These are phyloP conservation scores for Clitoria ternatea DNA, from an alignment of 306 rosid species.

Conservation along the genomic window DNA sequence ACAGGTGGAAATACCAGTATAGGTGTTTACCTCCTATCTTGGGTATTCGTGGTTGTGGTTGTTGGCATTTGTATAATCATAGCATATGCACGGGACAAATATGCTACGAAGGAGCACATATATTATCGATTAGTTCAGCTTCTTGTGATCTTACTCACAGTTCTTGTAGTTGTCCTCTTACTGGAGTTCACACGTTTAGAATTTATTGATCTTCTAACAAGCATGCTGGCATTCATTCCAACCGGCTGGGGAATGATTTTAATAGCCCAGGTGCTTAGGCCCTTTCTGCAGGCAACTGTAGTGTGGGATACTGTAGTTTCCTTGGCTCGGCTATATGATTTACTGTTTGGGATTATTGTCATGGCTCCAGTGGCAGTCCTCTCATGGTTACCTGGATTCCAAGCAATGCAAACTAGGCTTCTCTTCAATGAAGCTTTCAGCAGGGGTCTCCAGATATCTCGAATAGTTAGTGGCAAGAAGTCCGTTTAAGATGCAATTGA, in stretches of 20 bases:
- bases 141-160: constrained; percentile 49
- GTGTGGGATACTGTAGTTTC: constrained; percentile 88
- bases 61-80: constrained; percentile 63
- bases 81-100: constrained; percentile 71
- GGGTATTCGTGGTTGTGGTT: constrained; percentile 70
- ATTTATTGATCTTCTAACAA: constrained; percentile 56
- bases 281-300: constrained; percentile 73
- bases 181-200: constrained; percentile 50
- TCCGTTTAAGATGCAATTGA: constrained; percentile 39
- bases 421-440: constrained; percentile 94
- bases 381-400: constrained; percentile 96
- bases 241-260: constrained; percentile 95
- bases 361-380: constrained; percentile 83
- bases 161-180: constrained; percentile 55
- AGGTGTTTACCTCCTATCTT: constrained; percentile 81
- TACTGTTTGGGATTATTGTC: constrained; percentile 73
- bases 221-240: constrained; percentile 80
- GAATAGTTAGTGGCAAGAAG: constrained; percentile 81
- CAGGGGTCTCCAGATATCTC: constrained; percentile 95
- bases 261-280: constrained; percentile 86
- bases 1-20: constrained; percentile 35
- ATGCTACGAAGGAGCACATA: constrained; percentile 64
- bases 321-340: constrained; percentile 78
- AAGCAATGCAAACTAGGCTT: constrained; percentile 95
- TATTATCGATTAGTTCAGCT: constrained; percentile 86